phyloP scores from a whole-genome alignment of 2,329 filamentous ascomycete genomes.

The Samsoniella hepiali region DNA sequence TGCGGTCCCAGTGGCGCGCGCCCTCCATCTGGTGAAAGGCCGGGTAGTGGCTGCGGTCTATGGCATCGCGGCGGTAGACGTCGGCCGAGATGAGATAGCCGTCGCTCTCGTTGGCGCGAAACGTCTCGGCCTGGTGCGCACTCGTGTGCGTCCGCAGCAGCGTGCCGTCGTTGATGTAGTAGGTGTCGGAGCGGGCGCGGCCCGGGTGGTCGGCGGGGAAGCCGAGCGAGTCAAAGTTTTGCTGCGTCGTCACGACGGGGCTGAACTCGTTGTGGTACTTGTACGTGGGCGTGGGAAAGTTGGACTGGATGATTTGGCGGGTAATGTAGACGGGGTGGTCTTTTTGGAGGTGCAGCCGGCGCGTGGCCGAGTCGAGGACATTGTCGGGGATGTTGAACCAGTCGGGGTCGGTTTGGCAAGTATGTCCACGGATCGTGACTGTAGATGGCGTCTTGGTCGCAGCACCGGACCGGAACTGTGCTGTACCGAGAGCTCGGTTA shows the following conservation, averaged over 20 bases:
- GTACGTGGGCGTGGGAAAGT: constrained; percentile 72
- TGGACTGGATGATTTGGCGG: constrained; percentile 84
- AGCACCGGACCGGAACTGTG: constrained; percentile 7
- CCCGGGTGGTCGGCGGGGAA: constrained; percentile 88
- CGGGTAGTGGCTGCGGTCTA: constrained; percentile 93
- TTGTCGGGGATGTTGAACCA: constrained; percentile 83
- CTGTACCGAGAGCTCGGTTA: neutral
- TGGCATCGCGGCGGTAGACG: constrained; percentile 91
- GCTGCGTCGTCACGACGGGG: constrained; percentile 76
- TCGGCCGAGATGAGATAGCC: constrained; percentile 92
- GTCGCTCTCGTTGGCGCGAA: constrained; percentile 66
- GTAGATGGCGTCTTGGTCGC: constrained; percentile 19
- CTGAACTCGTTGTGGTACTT: constrained; percentile 74
- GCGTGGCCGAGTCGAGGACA: constrained; percentile 70
- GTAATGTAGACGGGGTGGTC: constrained; percentile 91
- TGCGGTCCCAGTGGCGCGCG: constrained; percentile 81
- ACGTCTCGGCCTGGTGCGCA: constrained; percentile 83
- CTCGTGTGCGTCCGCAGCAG: constrained; percentile 91
- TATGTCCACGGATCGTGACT: constrained; percentile 59
- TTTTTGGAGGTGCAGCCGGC: constrained; percentile 82
- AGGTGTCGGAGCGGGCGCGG: constrained; percentile 84
- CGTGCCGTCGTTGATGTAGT: constrained; percentile 83
- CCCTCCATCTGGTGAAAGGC: constrained; percentile 99
- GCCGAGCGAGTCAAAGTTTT: constrained; percentile 97
- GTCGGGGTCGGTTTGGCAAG: constrained; percentile 63